phyloP scores from a whole-genome alignment of 176 grass and related monocot genomes.

The Ensete glaucum region DNA sequence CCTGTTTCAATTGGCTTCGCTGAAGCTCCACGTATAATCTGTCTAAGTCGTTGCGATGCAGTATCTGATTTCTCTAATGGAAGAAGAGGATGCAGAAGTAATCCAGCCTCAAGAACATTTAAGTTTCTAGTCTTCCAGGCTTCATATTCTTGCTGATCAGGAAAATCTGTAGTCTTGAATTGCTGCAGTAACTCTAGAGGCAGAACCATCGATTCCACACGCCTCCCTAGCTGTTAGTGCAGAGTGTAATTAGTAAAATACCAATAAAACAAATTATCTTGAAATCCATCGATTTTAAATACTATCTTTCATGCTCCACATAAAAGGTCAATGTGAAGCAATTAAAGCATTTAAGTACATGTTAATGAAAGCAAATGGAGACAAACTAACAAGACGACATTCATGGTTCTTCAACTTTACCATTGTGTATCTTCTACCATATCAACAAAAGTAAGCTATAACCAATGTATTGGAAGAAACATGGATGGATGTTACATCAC shows the following conservation, averaged over 20 bases:
- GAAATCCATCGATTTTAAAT: too few relatives aligned
- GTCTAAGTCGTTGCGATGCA: conserved; percentile 60
- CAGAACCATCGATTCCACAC: conserved; percentile 75
- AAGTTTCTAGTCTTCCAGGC: conserved; percentile 76
- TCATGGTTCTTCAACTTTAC: too few relatives aligned
- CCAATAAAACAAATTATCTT: neutral
- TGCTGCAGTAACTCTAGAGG: conserved; percentile 94
- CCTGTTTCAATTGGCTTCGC: conserved; percentile 81
- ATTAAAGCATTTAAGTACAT: too few relatives aligned
- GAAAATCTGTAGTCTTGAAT: conserved; percentile 84
- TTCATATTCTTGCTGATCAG: conserved; percentile 68
- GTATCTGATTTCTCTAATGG: conserved; percentile 64
- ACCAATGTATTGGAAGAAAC: too few relatives aligned
- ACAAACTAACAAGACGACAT: too few relatives aligned
- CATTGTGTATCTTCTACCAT: too few relatives aligned
- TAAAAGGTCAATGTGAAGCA: too few relatives aligned
- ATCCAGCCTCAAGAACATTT: conserved; percentile 79
- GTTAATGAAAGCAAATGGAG: too few relatives aligned
- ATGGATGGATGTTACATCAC: too few relatives aligned
- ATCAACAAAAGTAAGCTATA: too few relatives aligned
- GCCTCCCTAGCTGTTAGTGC: conserved; percentile 63
- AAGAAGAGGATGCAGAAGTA: conserved; percentile 66
- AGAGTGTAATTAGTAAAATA: neutral
- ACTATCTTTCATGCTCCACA: too few relatives aligned
- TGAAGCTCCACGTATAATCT: conserved; percentile 64